Evolutionary conservation across 179 eudicot genomes (phyloP).

Genomic region (Spergularia azorica): DNA sequence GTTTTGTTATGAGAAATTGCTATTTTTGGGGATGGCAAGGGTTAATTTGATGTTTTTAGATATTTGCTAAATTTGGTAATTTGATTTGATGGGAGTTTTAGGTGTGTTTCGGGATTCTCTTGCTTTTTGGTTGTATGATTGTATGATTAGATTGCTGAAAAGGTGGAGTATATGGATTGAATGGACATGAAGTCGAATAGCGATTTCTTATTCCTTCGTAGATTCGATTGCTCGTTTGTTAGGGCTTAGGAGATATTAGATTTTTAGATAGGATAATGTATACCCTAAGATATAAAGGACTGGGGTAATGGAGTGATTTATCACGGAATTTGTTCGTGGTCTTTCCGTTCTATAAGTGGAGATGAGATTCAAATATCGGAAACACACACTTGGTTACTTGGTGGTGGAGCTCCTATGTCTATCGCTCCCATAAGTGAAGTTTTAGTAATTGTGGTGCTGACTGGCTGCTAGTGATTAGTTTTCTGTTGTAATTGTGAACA

Average conservation of each 20-base stretch:
- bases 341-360: too few relatives aligned
- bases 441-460: too few relatives aligned
- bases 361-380: too few relatives aligned
- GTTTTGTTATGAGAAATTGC: background rate
- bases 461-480: too few relatives aligned
- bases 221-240: background rate
- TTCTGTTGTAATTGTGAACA: background rate
- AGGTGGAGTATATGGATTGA: background rate
- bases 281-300: too few relatives aligned
- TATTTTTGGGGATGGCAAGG: background rate
- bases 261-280: background rate
- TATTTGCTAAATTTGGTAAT: background rate
- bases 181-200: background rate
- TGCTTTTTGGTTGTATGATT: background rate
- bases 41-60: background rate
- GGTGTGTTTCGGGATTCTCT: background rate
- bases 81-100: background rate
- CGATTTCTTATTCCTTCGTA: background rate
- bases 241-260: background rate
- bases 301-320: too few relatives aligned
- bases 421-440: too few relatives aligned
- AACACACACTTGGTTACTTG: too few relatives aligned
- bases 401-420: too few relatives aligned
- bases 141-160: background rate
- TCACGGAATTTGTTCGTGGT: too few relatives aligned